phyloP scores from a whole-genome alignment of 2,329 filamentous ascomycete genomes.

The Sclerotinia spermophila region DNA sequence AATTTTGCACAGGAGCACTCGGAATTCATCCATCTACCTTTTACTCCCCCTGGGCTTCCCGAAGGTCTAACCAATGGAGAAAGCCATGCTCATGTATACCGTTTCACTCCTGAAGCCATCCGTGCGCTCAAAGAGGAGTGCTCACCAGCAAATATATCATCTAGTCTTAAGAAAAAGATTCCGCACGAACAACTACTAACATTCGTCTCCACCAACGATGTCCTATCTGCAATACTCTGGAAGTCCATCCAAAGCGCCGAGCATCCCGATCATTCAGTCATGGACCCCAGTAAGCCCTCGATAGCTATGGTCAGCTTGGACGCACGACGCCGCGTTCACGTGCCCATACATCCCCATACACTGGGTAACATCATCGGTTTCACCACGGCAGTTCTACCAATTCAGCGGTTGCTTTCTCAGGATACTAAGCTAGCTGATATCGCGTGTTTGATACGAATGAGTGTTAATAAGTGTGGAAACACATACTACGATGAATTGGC shows the following conservation, averaged over 20 bases:
- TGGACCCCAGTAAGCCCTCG: conserved; percentile 2
- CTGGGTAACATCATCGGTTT: conserved; percentile 3
- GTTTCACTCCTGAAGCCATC: conserved; percentile 5
- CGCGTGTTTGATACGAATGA: neutral
- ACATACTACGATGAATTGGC: neutral
- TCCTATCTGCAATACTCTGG: conserved; percentile 10
- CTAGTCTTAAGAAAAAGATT: conserved; percentile 5
- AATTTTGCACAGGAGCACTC: neutral
- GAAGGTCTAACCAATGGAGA: conserved; percentile 3
- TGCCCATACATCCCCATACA: conserved; percentile 1
- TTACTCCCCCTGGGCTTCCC: conserved; percentile 2
- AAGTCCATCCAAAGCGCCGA: conserved; percentile 1
- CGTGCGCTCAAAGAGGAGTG: conserved; percentile 7
- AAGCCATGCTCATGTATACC: conserved; percentile 10
- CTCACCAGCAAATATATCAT: conserved; percentile 11
- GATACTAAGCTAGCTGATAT: conserved; percentile 6
- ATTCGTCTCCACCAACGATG: conserved; percentile 13
- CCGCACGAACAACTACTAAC: conserved; percentile 2
- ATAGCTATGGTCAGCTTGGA: neutral
- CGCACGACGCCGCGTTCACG: conserved; percentile 5
- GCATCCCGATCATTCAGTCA: neutral
- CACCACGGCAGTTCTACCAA: neutral
- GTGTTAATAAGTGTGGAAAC: conserved; percentile 3
- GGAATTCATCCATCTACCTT: conserved; percentile 6
- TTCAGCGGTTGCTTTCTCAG: neutral